These are phyloP conservation scores for Eucalyptus pumila DNA, from an alignment of 345 rosid species.

Conservation along the genomic window DNA sequence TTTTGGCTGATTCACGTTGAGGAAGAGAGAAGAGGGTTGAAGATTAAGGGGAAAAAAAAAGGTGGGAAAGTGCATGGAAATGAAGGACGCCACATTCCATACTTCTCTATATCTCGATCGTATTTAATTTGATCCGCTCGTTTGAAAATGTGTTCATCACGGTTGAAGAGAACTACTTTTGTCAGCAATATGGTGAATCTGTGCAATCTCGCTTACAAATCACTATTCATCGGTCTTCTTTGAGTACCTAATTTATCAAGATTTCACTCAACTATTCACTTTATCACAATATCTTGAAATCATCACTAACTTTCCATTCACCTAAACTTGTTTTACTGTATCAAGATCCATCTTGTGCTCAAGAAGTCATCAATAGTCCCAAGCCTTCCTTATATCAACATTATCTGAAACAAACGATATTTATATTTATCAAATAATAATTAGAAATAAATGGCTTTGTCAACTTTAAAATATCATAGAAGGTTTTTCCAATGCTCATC, in stretches of 20 bases:
- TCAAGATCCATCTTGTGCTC: background rate
- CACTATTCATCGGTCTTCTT: background rate
- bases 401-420: no score
- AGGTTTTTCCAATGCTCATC: background rate
- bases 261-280: background rate
- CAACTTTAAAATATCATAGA: background rate
- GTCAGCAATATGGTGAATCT: no score
- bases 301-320: fast-evolving
- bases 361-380: no score
- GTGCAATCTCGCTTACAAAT: no score
- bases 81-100: background rate
- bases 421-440: background rate
- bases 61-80: no score
- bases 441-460: background rate
- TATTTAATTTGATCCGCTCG: no score
- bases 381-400: no score
- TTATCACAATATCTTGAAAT: background rate
- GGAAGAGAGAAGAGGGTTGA: background rate
- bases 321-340: background rate
- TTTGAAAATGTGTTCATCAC: no score
- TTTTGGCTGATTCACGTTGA: background rate
- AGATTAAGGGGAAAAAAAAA: no score
- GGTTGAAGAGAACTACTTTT: no score
- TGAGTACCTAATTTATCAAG: no score
- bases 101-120: no score